phyloP scores from a whole-genome alignment of 805 yeast genomes.

The Metschnikowia colocasiae region DNA sequence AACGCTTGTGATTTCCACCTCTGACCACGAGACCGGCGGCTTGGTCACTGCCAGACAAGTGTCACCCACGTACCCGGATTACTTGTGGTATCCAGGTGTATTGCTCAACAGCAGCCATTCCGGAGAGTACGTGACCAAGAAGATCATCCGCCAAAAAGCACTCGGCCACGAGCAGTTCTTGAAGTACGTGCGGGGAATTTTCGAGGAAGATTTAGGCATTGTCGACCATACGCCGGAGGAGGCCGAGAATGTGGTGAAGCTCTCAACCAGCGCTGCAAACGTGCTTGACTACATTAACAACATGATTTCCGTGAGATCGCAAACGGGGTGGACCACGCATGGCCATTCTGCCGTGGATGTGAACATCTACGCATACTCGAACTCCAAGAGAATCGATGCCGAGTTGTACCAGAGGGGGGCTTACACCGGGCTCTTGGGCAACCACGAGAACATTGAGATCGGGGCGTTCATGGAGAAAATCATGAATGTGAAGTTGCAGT shows the following conservation, averaged over 20 bases:
- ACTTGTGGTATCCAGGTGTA: slow-evolving; percentile 81
- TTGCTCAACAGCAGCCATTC: slow-evolving; percentile 68
- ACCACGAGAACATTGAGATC: slow-evolving; percentile 82
- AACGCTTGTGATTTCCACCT: slow-evolving; percentile 74
- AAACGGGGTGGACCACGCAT: slow-evolving; percentile 94
- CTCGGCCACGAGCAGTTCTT: slow-evolving; percentile 27
- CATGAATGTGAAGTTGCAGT: slow-evolving; percentile 44
- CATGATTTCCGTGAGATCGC: slow-evolving; percentile 76
- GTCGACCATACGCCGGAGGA: slow-evolving; percentile 54
- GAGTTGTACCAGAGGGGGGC: slow-evolving; percentile 28
- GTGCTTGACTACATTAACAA: slow-evolving; percentile 57
- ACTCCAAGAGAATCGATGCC: slow-evolving; percentile 43
- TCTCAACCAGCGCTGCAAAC: slow-evolving; percentile 25
- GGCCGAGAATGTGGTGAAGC: slow-evolving; percentile 20
- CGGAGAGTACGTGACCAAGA: slow-evolving; percentile 61
- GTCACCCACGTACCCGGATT: slow-evolving; percentile 66
- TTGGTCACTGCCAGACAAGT: slow-evolving; percentile 82
- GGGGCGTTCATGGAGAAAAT: slow-evolving; percentile 66
- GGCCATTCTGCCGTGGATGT: slow-evolving; percentile 97
- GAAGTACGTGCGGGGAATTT: slow-evolving; percentile 43
- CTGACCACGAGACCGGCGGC: slow-evolving; percentile 97
- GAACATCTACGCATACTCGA: slow-evolving; percentile 79
- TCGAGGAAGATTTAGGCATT: slow-evolving; percentile 67
- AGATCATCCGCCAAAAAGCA: slow-evolving; percentile 35
- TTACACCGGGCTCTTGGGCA: slow-evolving; percentile 57